Base-by-base conservation (phyloP, 2,329 filamentous ascomycete species). In the Diaporthe sp. region DNA sequence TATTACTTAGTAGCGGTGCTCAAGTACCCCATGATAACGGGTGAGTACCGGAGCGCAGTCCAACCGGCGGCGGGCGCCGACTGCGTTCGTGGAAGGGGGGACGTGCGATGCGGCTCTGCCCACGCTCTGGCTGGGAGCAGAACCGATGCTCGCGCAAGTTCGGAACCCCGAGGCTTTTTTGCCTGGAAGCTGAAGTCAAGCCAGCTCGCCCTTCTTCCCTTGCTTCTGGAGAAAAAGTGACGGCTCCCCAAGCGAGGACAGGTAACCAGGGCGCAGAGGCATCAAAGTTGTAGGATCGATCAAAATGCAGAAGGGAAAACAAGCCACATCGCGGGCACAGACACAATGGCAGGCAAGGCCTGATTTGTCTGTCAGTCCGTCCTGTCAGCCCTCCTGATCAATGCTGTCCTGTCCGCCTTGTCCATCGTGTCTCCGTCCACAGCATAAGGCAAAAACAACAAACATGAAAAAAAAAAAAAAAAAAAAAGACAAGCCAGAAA, bases 391-490 rank as follows among this genome's bases (percentile, higher is more conserved):
- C 39, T 47, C 27, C 39, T n/a, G 19, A 50, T 50, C 6, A 37
- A n/a, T n/a, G n/a, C n/a, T n/a, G n/a, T 13, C n/a, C 22, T n/a
- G 15, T 53, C n/a, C 17, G 32, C 63, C 63, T 37, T 53, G 47
- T 39, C 12, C 47, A 35, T n/a, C 32, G n/a, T 17, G 8, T 32
- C 35, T 5, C 59, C 39, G 17, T 68, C 30, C 63, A 68, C 63
- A 53, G 63, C 63, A 68, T 68, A 39, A 68, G 63, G 63, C 63
- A 68, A 53, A 10, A 27, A 53, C 44, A 25, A 27, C 63, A 53
- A 68, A 53, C 63, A 47, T n/a, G n/a, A 44, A 44, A 15, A 13
- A 27, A 68, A 53, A 10, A 27, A 53, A 30, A 25, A 27, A 47
- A 53, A 68, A 53, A 47, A 35, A 51, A 37, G n/a, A 50, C 12